Conservation (phyloP, 2,329 filamentous ascomycete genomes). For the Colletotrichum sp. region DNA sequence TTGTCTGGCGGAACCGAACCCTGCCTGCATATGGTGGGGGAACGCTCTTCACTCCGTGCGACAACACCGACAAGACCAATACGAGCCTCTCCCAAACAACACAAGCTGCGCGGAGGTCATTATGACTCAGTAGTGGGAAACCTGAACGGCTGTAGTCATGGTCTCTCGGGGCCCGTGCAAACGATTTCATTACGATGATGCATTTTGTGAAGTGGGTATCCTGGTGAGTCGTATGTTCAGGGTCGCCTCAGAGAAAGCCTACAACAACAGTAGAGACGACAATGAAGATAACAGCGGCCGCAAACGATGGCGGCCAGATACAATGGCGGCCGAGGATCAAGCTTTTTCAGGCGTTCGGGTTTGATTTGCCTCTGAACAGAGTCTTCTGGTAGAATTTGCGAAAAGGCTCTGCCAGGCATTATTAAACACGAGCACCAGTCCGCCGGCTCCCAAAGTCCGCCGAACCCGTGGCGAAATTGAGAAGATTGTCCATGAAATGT, state of each 20-base stretch:
- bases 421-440: too few relatives aligned
- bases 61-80: neutral
- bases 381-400: too few relatives aligned
- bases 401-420: too few relatives aligned
- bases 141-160: neutral
- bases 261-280: neutral
- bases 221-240: neutral
- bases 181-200: neutral
- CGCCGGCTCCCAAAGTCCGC: too few relatives aligned
- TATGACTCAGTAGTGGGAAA: accelerated
- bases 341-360: neutral
- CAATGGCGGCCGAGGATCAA: neutral
- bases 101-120: neutral
- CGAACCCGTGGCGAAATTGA: too few relatives aligned
- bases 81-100: too few relatives aligned
- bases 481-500: too few relatives aligned
- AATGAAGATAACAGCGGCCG: neutral
- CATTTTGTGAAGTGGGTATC: neutral
- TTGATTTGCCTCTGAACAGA: neutral
- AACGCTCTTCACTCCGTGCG: neutral
- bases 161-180: neutral
- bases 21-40: accelerated
- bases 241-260: neutral
- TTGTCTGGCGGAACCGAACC: accelerated
- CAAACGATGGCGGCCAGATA: neutral